Percentiles rank a stretch among this genome's conserved stretches.
phyloP scores from a whole-genome alignment of 371 early-diverging fungal species.

The Mortierella sp. region DNA sequence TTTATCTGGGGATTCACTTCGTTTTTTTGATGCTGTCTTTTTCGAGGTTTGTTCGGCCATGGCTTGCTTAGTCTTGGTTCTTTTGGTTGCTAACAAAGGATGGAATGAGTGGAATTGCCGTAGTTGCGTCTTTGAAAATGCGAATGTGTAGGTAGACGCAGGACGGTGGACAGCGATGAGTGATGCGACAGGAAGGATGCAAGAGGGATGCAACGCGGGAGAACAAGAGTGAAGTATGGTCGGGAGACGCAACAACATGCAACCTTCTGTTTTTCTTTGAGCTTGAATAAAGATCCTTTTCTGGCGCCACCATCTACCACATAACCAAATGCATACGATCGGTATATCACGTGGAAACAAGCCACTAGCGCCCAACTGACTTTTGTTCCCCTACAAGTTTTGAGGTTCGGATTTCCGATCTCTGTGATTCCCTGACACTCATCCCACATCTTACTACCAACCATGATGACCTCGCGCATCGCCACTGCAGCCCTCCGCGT shows the following conservation, averaged over 20 bases:
- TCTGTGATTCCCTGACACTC: conserved; percentile 17
- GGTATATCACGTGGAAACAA: conserved; percentile 2
- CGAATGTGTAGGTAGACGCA: too few species aligned
- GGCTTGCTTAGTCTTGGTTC: not conserved
- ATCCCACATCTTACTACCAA: conserved; percentile 8
- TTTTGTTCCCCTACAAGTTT: not conserved
- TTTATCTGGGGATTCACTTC: conserved; percentile 10
- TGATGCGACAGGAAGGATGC: too few species aligned
- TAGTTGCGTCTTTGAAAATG: too few species aligned
- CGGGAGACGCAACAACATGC: too few species aligned
- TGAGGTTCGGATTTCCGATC: conserved; percentile 42
- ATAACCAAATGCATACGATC: too few species aligned
- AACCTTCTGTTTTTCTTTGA: too few species aligned
- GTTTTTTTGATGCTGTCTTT: not conserved
- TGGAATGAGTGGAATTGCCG: not conserved
- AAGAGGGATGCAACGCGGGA: too few species aligned
- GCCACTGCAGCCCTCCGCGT: conserved; percentile 51
- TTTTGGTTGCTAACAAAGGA: not conserved
- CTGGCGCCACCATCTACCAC: too few species aligned
- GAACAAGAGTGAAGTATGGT: too few species aligned
- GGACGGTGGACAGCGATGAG: too few species aligned
- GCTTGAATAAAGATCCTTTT: too few species aligned
- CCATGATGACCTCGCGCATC: conserved; percentile 53
- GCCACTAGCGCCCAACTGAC: conserved; percentile 11
- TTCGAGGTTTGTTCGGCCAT: conserved; percentile 12